Evolutionary conservation across 768 basidiomycete genomes (phyloP).

Genomic region (Hydnomerulius pinastri): DNA sequence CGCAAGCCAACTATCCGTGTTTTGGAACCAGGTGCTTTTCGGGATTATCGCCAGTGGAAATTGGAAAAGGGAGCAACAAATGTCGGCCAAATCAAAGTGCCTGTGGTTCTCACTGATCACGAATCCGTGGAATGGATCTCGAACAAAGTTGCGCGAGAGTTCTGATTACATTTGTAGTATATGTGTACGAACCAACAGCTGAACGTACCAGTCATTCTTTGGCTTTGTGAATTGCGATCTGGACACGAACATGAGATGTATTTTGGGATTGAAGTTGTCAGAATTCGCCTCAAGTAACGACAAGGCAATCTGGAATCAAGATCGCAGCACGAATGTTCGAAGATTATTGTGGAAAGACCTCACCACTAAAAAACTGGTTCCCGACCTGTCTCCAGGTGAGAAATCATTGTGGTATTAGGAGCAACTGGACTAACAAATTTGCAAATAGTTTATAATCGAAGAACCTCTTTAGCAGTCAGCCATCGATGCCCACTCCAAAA

Average conservation of each 20-base stretch:
- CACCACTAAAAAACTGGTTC: too few relatives aligned
- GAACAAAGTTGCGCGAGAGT: not conserved
- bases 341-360: too few relatives aligned
- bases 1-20: not conserved
- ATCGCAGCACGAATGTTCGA: too few relatives aligned
- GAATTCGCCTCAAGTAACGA: too few relatives aligned
- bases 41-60: not conserved
- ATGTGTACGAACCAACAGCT: too few relatives aligned
- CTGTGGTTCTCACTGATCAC: not conserved
- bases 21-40: not conserved
- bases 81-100: not conserved
- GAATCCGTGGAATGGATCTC: not conserved
- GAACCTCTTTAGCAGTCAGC: conserved; percentile 14
- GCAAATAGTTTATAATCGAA: not conserved
- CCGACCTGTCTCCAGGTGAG: too few relatives aligned
- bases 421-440: not conserved
- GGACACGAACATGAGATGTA: too few relatives aligned
- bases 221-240: too few relatives aligned
- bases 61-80: not conserved
- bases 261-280: too few relatives aligned
- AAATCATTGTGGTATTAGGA: too few relatives aligned
- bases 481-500: conserved; percentile 24
- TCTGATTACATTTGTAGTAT: not conserved
- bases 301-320: too few relatives aligned
- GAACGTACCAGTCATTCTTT: too few relatives aligned